Conservation (phyloP, 768 basidiomycete species). For the Tylopilus subfusipes region DNA sequence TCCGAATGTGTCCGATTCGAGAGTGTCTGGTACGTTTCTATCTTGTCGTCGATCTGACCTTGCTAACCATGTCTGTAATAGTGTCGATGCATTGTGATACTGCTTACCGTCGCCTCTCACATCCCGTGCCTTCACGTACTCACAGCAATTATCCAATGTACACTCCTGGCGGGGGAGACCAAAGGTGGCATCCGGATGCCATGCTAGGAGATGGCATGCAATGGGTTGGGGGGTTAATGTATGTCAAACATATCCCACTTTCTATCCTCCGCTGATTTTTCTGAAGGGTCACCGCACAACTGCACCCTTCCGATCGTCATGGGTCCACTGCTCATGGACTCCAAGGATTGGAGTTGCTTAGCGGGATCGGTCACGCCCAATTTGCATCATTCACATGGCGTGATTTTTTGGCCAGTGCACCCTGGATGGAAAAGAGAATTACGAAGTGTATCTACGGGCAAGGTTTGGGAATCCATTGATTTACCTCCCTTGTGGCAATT, state of each 20-base stretch:
- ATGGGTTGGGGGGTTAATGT: conserved; percentile 77
- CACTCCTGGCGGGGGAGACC: conserved; percentile 67
- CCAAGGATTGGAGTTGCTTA: conserved; percentile 49
- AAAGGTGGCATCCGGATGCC: conserved; percentile 54
- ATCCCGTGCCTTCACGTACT: conserved; percentile 53
- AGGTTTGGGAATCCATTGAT: conserved; percentile 56
- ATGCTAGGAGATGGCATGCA: conserved; percentile 57
- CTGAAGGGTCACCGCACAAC: conserved; percentile 59
- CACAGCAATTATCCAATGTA: conserved; percentile 70
- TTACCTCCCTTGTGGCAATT: not conserved
- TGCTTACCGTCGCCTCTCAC: conserved; percentile 43
- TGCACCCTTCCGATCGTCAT: conserved; percentile 44
- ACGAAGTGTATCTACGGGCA: conserved; percentile 64
- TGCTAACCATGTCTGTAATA: not conserved
- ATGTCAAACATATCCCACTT: conserved; percentile 14
- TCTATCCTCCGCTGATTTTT: conserved; percentile 7
- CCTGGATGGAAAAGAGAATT: conserved; percentile 71
- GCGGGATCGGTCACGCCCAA: conserved; percentile 48
- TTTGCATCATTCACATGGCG: conserved; percentile 69
- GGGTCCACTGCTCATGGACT: conserved; percentile 36
- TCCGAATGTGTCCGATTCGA: conserved; percentile 5
- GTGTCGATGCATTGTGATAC: conserved; percentile 5
- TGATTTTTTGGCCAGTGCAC: conserved; percentile 69
- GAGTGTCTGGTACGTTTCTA: conserved; percentile 1
- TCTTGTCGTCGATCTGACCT: not conserved